These are phyloP conservation scores for Kwoniella bestiolae DNA, from an alignment of 768 basidiomycete genomes.

Conservation along the genomic window DNA sequence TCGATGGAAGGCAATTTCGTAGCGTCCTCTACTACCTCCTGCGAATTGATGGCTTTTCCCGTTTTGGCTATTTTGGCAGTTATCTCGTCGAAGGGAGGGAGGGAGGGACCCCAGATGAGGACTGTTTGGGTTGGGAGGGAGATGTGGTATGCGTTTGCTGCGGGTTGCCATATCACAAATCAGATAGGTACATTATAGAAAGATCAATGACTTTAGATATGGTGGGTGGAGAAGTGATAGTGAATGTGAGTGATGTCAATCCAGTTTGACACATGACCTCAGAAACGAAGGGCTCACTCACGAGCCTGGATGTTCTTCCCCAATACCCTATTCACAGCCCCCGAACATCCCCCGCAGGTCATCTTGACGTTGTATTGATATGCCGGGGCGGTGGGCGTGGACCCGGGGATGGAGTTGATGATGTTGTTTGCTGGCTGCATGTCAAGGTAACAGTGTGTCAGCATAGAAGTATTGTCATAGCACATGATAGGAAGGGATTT, in stretches of 20 bases:
- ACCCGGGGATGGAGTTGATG: constrained; percentile 17
- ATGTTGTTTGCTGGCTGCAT: constrained; percentile 7
- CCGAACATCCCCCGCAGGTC: constrained; percentile 57
- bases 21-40: constrained; percentile 30
- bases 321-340: constrained; percentile 55
- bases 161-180: not conserved
- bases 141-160: constrained; percentile 54
- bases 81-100: constrained; percentile 52
- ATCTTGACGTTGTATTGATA: constrained; percentile 56
- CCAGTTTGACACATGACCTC: too few species aligned
- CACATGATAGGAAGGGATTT: not conserved
- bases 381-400: constrained; percentile 42
- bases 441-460: not conserved
- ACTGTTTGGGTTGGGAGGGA: constrained; percentile 51
- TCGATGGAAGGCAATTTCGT: constrained; percentile 29
- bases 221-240: not conserved
- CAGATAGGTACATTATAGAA: too few species aligned
- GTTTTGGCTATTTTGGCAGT: constrained; percentile 58
- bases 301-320: constrained; percentile 52
- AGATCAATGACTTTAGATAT: constrained; percentile 3
- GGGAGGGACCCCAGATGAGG: constrained; percentile 50
- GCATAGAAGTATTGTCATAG: not conserved
- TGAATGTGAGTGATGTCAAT: not conserved
- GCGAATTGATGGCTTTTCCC: constrained; percentile 47
- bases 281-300: too few species aligned